Conservation (phyloP, 2,329 filamentous ascomycete genomes). For the Myriosclerotinia curreyana region DNA sequence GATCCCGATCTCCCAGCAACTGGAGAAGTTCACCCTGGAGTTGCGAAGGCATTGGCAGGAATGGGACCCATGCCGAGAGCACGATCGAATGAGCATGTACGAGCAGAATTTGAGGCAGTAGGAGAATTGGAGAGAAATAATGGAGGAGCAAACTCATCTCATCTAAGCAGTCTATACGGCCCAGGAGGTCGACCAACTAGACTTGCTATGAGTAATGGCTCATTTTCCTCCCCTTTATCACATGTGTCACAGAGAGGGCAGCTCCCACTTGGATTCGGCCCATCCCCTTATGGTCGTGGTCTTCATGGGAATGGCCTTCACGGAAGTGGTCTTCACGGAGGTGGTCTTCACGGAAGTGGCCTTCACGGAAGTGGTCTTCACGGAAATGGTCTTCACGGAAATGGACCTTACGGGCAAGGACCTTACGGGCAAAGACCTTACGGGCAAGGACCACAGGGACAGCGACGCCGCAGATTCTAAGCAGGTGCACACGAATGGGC, state of each 20-base stretch:
- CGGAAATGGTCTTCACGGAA: background rate
- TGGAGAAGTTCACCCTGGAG: slow-evolving; percentile 5
- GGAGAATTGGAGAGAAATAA: background rate
- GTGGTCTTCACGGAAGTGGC: too few species aligned
- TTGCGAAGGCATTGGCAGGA: slow-evolving; percentile 5
- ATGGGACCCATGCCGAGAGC: background rate
- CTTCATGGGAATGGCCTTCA: too few species aligned
- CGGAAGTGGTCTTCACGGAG: too few species aligned
- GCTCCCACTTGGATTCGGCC: background rate
- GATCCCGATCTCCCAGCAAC: background rate
- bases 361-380: background rate
- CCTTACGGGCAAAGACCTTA: background rate
- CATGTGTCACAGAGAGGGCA: background rate
- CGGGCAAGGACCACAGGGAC: background rate
- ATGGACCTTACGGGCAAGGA: background rate
- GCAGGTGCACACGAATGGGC: too few species aligned
- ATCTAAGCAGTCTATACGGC: background rate
- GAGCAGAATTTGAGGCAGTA: background rate
- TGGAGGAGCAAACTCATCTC: background rate
- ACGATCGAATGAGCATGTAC: background rate
- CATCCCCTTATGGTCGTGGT: background rate
- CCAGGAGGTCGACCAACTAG: background rate
- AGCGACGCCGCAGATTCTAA: background rate
- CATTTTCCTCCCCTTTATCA: background rate
- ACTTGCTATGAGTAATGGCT: background rate